Conservation (phyloP, 345 rosid species). For the Aurinia saxatilis region DNA sequence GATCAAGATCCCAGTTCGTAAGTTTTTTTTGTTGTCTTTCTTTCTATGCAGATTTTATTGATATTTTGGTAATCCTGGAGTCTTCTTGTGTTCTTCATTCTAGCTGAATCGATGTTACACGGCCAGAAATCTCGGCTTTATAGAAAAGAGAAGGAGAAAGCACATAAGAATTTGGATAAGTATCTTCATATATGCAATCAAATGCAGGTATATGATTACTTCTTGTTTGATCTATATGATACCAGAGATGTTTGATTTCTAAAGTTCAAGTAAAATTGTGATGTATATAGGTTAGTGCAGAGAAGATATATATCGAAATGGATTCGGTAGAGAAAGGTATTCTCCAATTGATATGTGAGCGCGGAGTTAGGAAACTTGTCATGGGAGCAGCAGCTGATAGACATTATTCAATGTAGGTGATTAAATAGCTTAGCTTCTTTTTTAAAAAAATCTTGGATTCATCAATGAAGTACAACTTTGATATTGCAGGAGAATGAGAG, state of each 20-base stretch:
- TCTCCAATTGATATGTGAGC: conserved; percentile 36
- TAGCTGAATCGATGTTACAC: conserved; percentile 34
- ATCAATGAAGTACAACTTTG: background rate
- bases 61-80: background rate
- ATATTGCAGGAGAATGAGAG: conserved; percentile 54
- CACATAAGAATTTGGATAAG: conserved; percentile 38
- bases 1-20: conserved; percentile 17
- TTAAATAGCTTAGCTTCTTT: background rate
- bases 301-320: conserved; percentile 40
- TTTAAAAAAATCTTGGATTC: background rate
- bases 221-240: background rate
- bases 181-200: conserved; percentile 41
- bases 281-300: conserved; percentile 55
- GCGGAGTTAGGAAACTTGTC: conserved; percentile 55
- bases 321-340: conserved; percentile 60
- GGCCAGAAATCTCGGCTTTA: background rate
- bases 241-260: background rate
- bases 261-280: background rate
- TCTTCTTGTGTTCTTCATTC: background rate
- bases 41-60: no score
- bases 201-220: conserved; percentile 44
- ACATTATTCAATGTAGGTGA: conserved; percentile 41
- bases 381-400: conserved; percentile 89
- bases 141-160: conserved; percentile 37
- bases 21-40: background rate